These are phyloP conservation scores for Scortechinia acanthostroma DNA, from an alignment of 2,329 filamentous ascomycete genomes.

Conservation along the genomic window DNA sequence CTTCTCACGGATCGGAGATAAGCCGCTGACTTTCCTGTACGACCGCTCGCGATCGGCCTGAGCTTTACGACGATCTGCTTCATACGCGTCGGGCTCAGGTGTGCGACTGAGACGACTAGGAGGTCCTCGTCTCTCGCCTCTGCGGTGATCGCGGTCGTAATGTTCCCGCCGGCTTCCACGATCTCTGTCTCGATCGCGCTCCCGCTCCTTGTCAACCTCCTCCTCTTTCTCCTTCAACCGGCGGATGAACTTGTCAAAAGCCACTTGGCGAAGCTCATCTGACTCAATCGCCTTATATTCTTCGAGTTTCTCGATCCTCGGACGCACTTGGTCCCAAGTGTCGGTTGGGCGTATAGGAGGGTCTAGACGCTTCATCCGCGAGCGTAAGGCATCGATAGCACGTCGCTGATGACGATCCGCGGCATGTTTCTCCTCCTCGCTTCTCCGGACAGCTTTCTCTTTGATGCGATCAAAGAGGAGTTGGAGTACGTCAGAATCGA, in stretches of 20 bases:
- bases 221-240: conserved; percentile 88
- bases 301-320: conserved; percentile 71
- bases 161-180: not conserved
- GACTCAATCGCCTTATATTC: conserved; percentile 79
- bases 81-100: conserved; percentile 89
- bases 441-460: conserved; percentile 73
- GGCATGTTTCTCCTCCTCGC: conserved; percentile 44
- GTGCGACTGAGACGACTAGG: conserved; percentile 67
- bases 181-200: conserved; percentile 41
- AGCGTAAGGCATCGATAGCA: conserved; percentile 76
- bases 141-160: conserved; percentile 25
- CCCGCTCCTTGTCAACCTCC: conserved; percentile 63
- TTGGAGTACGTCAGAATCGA: conserved; percentile 71
- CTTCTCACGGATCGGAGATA: conserved; percentile 20
- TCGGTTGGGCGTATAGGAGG: conserved; percentile 73
- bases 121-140: conserved; percentile 46
- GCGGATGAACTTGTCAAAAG: conserved; percentile 86
- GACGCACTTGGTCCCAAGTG: conserved; percentile 80
- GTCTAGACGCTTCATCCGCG: conserved; percentile 80
- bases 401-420: conserved; percentile 56
- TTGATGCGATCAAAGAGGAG: conserved; percentile 78
- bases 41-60: conserved; percentile 90
- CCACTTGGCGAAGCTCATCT: conserved; percentile 74
- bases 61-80: conserved; percentile 87
- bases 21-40: conserved; percentile 70